A percentile compares a stretch with the other conserved stretches of the same genome.
Evolutionary conservation across 2,329 filamentous ascomycete genomes (phyloP).

Genomic region (Colletotrichum lini): DNA sequence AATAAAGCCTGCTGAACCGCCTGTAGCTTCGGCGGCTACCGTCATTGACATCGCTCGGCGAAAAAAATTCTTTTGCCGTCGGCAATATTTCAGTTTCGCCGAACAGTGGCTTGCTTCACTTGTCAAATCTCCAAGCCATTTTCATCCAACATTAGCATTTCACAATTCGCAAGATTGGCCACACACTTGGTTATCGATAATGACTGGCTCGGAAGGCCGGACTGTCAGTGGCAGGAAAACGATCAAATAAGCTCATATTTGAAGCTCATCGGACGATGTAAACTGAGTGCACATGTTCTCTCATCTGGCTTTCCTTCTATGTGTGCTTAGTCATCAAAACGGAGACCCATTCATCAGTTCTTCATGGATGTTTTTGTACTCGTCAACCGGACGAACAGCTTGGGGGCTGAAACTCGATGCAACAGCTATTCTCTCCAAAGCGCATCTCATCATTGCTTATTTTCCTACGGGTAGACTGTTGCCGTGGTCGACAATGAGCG

Average conservation of each 20-base stretch:
- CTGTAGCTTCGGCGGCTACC: slow-evolving; percentile 15
- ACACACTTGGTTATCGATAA: background rate
- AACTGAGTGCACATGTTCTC: background rate
- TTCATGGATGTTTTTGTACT: no score
- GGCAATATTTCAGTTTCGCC: slow-evolving; percentile 18
- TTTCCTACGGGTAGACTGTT: background rate
- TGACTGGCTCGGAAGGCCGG: background rate
- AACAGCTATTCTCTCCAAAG: no score
- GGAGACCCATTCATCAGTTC: background rate
- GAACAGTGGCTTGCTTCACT: background rate
- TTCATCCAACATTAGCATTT: background rate
- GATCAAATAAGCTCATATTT: background rate
- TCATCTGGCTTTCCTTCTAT: background rate
- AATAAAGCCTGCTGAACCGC: slow-evolving; percentile 15
- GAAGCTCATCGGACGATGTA: background rate
- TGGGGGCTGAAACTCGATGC: background rate
- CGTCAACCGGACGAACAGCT: slow-evolving; percentile 3
- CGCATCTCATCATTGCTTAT: background rate
- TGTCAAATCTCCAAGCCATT: background rate
- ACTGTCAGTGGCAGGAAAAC: background rate
- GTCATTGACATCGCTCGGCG: slow-evolving; percentile 16
- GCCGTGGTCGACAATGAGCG: background rate
- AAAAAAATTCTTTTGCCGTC: slow-evolving; percentile 26
- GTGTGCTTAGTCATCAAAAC: slow-evolving; percentile 16
- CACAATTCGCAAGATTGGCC: no score